phyloP scores from a whole-genome alignment of 208 protist species.

The Wallacemonas sp. region DNA sequence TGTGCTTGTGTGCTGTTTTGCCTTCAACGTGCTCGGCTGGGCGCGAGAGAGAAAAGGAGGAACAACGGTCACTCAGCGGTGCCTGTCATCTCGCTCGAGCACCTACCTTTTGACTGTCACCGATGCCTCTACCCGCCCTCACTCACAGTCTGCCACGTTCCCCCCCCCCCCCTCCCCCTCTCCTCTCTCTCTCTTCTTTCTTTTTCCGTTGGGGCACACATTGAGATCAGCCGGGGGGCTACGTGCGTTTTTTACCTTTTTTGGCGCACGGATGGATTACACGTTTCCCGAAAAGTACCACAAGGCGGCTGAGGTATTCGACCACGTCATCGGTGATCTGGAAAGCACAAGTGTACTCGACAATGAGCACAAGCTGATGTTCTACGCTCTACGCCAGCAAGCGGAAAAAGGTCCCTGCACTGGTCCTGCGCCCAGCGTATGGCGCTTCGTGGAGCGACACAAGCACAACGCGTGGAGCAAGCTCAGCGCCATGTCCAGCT shows the following conservation, averaged over 20 bases:
- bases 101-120: no score
- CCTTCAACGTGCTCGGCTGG: no score
- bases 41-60: no score
- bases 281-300: conserved; percentile 73
- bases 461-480: conserved; percentile 78
- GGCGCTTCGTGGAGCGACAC: conserved; percentile 54
- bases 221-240: neutral
- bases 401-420: conserved; percentile 69
- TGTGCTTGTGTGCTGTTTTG: no score
- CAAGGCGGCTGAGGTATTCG: conserved; percentile 50
- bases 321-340: conserved; percentile 55
- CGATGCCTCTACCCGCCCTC: no score
- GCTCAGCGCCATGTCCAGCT: conserved; percentile 55
- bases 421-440: conserved; percentile 50
- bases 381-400: conserved; percentile 77
- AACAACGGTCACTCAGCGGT: no score
- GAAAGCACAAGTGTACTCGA: conserved; percentile 40
- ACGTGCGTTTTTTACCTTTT: conserved; percentile 11
- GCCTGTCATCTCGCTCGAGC: no score
- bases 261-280: conserved; percentile 33
- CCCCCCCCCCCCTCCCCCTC: no score
- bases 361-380: conserved; percentile 57
- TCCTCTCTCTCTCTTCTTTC: neutral
- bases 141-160: no score
- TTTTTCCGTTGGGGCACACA: conserved; percentile 6